Evolutionary conservation across 768 basidiomycete genomes (phyloP).

Genomic region (Collybia sp.): DNA sequence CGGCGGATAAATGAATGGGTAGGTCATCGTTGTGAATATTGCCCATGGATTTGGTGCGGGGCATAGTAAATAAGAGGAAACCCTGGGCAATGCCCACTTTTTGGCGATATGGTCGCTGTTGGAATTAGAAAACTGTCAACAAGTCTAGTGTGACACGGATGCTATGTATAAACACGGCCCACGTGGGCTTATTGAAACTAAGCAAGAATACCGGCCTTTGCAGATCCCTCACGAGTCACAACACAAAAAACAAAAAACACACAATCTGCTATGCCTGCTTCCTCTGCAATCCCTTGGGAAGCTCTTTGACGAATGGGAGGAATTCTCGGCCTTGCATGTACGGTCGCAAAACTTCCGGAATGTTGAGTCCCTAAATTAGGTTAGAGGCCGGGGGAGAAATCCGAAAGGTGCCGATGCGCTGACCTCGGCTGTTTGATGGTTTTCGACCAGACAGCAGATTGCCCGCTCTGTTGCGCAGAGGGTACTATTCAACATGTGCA

Average conservation of each 20-base stretch:
- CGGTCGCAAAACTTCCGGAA: slow-evolving; percentile 86
- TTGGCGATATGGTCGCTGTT: not conserved
- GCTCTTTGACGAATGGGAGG: slow-evolving; percentile 75
- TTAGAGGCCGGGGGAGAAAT: slow-evolving; percentile 4
- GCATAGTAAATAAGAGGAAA: not conserved
- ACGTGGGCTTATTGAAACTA: not conserved
- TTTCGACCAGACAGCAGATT: slow-evolving; percentile 96
- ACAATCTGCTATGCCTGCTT: slow-evolving; percentile 43
- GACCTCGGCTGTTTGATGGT: slow-evolving; percentile 94
- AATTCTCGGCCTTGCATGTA: slow-evolving; percentile 97
- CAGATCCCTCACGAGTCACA: too few species aligned
- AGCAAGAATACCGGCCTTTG: too few species aligned
- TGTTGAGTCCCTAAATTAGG: slow-evolving; percentile 68
- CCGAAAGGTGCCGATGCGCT: slow-evolving; percentile 19
- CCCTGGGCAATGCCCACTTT: slow-evolving; percentile 2
- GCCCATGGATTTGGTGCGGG: slow-evolving; percentile 5
- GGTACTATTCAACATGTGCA: slow-evolving; percentile 99
- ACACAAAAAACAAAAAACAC: not conserved
- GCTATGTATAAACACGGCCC: not conserved
- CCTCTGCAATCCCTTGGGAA: slow-evolving; percentile 75
- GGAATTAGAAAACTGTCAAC: too few species aligned
- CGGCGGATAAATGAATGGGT: slow-evolving; percentile 37
- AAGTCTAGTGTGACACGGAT: not conserved
- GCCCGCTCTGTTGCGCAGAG: slow-evolving; percentile 96
- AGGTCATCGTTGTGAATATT: slow-evolving; percentile 28